Conservation (phyloP, 2,329 filamentous ascomycete species). For the Xylariomycetidae sp. region DNA sequence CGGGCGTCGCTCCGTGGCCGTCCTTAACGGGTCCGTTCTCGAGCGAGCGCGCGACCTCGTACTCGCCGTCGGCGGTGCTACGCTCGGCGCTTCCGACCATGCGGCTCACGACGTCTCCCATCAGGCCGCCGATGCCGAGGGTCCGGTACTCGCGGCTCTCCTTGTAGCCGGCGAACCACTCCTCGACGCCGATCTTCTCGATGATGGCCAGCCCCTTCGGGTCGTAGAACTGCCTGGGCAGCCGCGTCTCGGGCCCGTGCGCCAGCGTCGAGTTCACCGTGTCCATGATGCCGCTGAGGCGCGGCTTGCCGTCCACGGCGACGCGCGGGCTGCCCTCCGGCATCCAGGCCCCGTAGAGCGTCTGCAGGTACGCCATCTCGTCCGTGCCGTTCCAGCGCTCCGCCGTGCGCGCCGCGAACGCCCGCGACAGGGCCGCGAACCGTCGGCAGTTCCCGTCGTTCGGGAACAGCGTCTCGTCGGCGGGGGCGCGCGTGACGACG, state of each 20-base stretch:
- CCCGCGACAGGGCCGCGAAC: constrained; percentile 61
- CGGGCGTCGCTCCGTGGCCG: constrained; percentile 33
- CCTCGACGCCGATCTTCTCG: constrained; percentile 72
- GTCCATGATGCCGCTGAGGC: constrained; percentile 88
- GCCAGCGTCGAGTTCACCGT: constrained; percentile 84
- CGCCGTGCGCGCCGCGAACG: constrained; percentile 67
- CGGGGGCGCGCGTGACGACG: constrained; percentile 57
- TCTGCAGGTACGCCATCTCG: constrained; percentile 80
- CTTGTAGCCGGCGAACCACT: constrained; percentile 86
- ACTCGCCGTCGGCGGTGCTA: constrained; percentile 46
- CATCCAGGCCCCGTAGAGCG: constrained; percentile 79
- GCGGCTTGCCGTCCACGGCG: constrained; percentile 76
- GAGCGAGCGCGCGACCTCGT: constrained; percentile 34
- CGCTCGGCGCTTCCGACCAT: constrained; percentile 65
- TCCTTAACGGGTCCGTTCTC: constrained; percentile 25
- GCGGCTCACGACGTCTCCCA: constrained; percentile 75
- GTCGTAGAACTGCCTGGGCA: constrained; percentile 87
- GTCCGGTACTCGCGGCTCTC: constrained; percentile 84
- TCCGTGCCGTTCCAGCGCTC: constrained; percentile 67
- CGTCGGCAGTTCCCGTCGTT: constrained; percentile 70
- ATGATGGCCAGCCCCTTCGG: constrained; percentile 61
- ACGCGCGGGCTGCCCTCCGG: constrained; percentile 61
- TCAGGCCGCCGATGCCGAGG: constrained; percentile 76
- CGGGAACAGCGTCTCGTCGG: constrained; percentile 73
- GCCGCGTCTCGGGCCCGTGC: constrained; percentile 70